phyloP scores from a whole-genome alignment of 352 stramenopile species.

The Phytophthora kernoviae region DNA sequence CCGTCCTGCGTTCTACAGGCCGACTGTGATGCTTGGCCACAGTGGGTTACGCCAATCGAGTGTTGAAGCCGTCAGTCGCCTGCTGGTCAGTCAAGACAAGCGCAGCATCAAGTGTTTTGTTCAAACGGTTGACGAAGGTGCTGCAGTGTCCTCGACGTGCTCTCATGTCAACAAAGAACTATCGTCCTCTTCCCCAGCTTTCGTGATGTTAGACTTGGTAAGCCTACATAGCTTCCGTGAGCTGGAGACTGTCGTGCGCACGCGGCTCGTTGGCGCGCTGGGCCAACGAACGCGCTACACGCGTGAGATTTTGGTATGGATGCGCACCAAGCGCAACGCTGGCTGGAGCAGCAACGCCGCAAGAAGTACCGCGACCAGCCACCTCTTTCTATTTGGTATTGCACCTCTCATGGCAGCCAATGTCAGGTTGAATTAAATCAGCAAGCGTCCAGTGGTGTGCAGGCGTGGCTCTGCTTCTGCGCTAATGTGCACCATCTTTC shows the following conservation, averaged over 20 bases:
- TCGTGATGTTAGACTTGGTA: constrained; percentile 54
- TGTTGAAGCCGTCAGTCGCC: constrained; percentile 48
- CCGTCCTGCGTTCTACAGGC: constrained; percentile 53
- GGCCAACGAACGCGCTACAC: constrained; percentile 36
- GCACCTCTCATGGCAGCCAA: constrained; percentile 31
- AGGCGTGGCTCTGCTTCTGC: constrained; percentile 73
- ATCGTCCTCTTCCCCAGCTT: constrained; percentile 25
- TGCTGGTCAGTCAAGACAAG: constrained; percentile 70
- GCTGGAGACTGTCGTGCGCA: constrained; percentile 43
- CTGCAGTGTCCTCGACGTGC: constrained; percentile 14
- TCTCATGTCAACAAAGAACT: constrained; percentile 7
- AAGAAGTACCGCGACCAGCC: constrained; percentile 26
- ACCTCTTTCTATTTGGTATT: constrained; percentile 52
- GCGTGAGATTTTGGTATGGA: constrained; percentile 40
- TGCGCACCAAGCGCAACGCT: constrained; percentile 25
- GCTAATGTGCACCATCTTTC: constrained; percentile 68
- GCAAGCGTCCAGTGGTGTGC: constrained; percentile 16
- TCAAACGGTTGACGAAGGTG: constrained; percentile 13
- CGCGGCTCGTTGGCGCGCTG: constrained; percentile 36
- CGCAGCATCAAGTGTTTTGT: constrained; percentile 70
- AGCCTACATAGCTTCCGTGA: constrained; percentile 44
- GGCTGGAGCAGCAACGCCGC: constrained; percentile 38
- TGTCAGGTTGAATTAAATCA: constrained; percentile 21
- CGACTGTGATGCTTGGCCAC: constrained; percentile 53
- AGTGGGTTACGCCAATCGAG: constrained; percentile 37